These are phyloP conservation scores for Rhodotorula sp. DNA, from an alignment of 1,284 basidiomycete genomes.

Conservation along the genomic window DNA sequence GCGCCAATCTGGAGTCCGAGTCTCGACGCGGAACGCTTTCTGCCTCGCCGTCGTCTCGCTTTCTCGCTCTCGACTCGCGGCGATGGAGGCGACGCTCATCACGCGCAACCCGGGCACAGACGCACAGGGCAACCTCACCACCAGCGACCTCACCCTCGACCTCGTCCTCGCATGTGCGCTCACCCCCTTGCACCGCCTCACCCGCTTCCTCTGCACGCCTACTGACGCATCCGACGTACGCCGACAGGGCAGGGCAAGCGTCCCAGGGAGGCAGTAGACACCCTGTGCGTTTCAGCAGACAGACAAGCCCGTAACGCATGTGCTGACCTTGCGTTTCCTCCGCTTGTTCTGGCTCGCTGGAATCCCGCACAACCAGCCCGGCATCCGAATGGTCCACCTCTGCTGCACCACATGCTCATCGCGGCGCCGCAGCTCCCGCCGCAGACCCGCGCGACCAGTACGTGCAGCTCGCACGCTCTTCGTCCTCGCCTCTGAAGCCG, in stretches of 20 bases:
- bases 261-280: slow-evolving; percentile 1
- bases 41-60: background rate
- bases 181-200: background rate
- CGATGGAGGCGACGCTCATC: slow-evolving; percentile 26
- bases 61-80: background rate
- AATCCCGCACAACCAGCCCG: background rate
- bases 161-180: slow-evolving; percentile 21
- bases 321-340: background rate
- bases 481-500: background rate
- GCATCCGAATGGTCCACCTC: slow-evolving; percentile 32
- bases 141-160: slow-evolving; percentile 24
- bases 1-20: no score
- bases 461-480: background rate
- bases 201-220: background rate
- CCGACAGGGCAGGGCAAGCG: slow-evolving; percentile 6
- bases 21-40: no score
- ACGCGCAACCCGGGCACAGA: slow-evolving; percentile 8
- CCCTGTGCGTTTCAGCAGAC: slow-evolving; percentile 6
- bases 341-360: background rate
- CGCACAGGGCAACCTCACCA: slow-evolving; percentile 17
- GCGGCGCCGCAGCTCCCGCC: background rate
- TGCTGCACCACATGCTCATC: background rate
- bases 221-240: background rate
- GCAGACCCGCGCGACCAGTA: background rate
- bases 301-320: background rate